phyloP scores from a whole-genome alignment of 371 early-diverging fungal genomes.

The Cokeromyces recurvatus region DNA sequence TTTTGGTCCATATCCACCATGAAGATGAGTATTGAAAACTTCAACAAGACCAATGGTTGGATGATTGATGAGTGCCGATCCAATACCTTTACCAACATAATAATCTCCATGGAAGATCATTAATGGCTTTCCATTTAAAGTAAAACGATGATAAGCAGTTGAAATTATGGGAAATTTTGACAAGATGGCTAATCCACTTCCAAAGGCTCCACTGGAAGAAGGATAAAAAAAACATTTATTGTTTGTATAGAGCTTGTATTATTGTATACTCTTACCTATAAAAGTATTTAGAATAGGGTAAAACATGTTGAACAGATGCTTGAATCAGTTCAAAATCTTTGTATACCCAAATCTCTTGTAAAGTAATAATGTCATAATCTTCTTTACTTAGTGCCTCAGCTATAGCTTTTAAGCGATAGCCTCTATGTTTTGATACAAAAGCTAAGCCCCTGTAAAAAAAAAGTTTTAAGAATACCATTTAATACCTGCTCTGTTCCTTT shows the following conservation, averaged over 20 bases:
- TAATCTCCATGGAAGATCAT: constrained; percentile 48
- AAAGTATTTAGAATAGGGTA: constrained; percentile 39
- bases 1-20: constrained; percentile 39
- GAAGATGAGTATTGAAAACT: constrained; percentile 54
- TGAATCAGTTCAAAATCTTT: constrained; percentile 32
- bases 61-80: constrained; percentile 34
- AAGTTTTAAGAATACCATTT: too few relatives aligned
- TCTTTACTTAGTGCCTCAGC: constrained; percentile 26
- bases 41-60: constrained; percentile 42
- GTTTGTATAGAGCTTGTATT: neutral
- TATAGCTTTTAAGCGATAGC: constrained; percentile 37
- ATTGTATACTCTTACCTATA: constrained; percentile 34
- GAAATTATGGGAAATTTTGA: constrained; percentile 39
- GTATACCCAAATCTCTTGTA: constrained; percentile 51
- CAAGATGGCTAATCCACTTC: constrained; percentile 45
- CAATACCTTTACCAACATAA: constrained; percentile 50
- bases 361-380: constrained; percentile 43
- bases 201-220: constrained; percentile 38
- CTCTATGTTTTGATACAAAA: constrained; percentile 32
- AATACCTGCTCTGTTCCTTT: neutral
- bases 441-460: constrained; percentile 38
- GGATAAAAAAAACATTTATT: neutral
- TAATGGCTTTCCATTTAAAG: constrained; percentile 43
- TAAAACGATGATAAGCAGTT: constrained; percentile 29
- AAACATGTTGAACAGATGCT: constrained; percentile 12